These are phyloP conservation scores for Pseudonitzschia pungens DNA, from an alignment of 108 stramenopile species.

Conservation along the genomic window DNA sequence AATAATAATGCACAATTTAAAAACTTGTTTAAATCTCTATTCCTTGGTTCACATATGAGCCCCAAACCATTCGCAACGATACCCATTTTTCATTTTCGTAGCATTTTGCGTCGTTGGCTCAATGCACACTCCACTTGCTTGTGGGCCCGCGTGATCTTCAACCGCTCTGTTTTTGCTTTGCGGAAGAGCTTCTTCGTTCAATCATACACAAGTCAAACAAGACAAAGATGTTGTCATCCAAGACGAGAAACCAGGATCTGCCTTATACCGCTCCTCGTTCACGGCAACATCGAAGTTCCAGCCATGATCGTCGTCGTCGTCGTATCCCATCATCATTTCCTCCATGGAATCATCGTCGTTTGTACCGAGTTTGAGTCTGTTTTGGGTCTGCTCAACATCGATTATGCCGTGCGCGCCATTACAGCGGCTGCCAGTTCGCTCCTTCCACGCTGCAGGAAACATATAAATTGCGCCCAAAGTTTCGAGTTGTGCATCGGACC, in stretches of 20 bases:
- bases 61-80: too few relatives aligned
- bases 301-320: not conserved
- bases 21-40: too few relatives aligned
- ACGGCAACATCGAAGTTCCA: not conserved
- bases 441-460: not conserved
- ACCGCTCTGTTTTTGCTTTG: too few relatives aligned
- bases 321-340: not conserved
- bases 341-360: not conserved
- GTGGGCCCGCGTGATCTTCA: too few relatives aligned
- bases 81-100: too few relatives aligned
- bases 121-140: too few relatives aligned
- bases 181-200: not conserved
- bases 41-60: too few relatives aligned
- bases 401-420: not conserved
- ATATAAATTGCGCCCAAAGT: not conserved
- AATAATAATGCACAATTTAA: too few relatives aligned
- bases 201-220: not conserved
- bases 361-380: not conserved
- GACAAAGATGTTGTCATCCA: not conserved
- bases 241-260: not conserved
- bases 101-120: too few relatives aligned
- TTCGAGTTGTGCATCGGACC: not conserved
- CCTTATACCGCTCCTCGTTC: not conserved
- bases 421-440: not conserved
- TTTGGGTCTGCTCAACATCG: not conserved